Evolutionary conservation across 208 protist genomes (phyloP).

Genomic region (Crithidia mellificae): DNA sequence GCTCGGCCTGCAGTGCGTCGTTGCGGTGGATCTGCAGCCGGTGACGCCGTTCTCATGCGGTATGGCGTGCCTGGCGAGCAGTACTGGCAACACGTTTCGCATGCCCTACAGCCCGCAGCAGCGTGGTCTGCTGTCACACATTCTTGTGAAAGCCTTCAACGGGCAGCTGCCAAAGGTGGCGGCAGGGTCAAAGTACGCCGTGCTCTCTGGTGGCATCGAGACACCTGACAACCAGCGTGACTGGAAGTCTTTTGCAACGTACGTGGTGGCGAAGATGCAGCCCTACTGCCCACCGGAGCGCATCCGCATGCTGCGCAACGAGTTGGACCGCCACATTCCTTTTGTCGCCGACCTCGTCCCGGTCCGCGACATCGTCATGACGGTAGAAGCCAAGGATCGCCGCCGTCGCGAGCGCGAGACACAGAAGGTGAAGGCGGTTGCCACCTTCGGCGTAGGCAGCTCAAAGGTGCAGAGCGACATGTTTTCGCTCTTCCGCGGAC

Average conservation of each 20-base stretch:
- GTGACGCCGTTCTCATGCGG: constrained; percentile 68
- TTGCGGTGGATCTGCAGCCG: constrained; percentile 82
- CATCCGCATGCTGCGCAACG: constrained; percentile 33
- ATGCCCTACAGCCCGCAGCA: constrained; percentile 79
- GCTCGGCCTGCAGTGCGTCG: constrained; percentile 70
- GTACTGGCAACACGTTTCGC: constrained; percentile 75
- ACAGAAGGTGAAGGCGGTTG: constrained; percentile 60
- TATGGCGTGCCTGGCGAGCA: constrained; percentile 75
- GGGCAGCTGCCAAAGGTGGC: constrained; percentile 63
- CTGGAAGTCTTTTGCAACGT: constrained; percentile 86
- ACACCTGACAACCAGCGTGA: constrained; percentile 69
- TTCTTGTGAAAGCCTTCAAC: constrained; percentile 73
- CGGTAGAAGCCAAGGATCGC: constrained; percentile 54
- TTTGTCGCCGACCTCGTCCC: constrained; percentile 85
- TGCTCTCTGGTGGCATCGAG: constrained; percentile 81
- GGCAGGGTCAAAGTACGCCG: constrained; percentile 65
- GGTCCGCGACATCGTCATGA: constrained; percentile 65
- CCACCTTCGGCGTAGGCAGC: constrained; percentile 76
- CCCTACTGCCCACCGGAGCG: constrained; percentile 37
- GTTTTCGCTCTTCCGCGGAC: constrained; percentile 80
- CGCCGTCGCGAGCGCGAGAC: constrained; percentile 72
- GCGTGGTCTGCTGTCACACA: constrained; percentile 56
- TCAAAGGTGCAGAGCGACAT: constrained; percentile 86
- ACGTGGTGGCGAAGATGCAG: constrained; percentile 72
- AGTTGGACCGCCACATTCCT: constrained; percentile 79